Percentiles rank a stretch among this genome's conserved stretches.
phyloP scores from a whole-genome alignment of 371 early-diverging fungal genomes.

The Lichtheimia corymbifera region DNA sequence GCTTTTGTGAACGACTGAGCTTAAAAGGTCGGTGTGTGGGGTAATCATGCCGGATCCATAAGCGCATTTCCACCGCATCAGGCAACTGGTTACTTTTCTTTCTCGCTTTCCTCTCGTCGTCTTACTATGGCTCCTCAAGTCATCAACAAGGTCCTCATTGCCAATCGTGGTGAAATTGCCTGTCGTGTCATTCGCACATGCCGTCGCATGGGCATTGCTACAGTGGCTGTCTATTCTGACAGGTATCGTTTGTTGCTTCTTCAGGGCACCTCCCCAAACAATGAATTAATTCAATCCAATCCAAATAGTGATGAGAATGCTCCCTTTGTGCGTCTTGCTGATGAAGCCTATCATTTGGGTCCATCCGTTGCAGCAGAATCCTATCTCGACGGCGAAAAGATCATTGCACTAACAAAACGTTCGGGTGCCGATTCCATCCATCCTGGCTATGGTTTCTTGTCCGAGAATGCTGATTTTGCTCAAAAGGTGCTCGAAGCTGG shows the following conservation, averaged over 20 bases:
- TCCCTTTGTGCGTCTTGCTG: constrained; percentile 82
- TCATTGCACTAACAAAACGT: constrained; percentile 57
- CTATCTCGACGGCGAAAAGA: constrained; percentile 68
- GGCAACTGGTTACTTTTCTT: too few species aligned
- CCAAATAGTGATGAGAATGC: constrained; percentile 76
- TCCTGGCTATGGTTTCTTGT: constrained; percentile 92
- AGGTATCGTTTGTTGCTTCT: constrained; percentile 46
- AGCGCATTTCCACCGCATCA: too few species aligned
- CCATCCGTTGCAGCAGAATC: constrained; percentile 72
- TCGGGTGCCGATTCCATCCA: constrained; percentile 81
- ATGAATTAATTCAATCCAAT: neutral
- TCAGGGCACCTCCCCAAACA: neutral
- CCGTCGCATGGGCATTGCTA: constrained; percentile 80
- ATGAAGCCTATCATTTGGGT: constrained; percentile 77
- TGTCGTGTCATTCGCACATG: constrained; percentile 90
- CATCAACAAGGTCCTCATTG: constrained; percentile 93
- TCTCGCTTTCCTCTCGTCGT: neutral
- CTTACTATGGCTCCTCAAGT: constrained; percentile 8
- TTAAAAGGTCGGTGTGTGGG: too few species aligned
- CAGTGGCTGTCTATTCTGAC: constrained; percentile 93
- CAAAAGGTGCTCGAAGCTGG: constrained; percentile 65
- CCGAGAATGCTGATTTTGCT: constrained; percentile 81
- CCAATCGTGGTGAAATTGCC: constrained; percentile 97
- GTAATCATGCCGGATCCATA: too few species aligned
- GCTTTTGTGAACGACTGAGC: too few species aligned